phyloP scores from a whole-genome alignment of 179 eudicot genomes.

The Heliamphora pulchella region DNA sequence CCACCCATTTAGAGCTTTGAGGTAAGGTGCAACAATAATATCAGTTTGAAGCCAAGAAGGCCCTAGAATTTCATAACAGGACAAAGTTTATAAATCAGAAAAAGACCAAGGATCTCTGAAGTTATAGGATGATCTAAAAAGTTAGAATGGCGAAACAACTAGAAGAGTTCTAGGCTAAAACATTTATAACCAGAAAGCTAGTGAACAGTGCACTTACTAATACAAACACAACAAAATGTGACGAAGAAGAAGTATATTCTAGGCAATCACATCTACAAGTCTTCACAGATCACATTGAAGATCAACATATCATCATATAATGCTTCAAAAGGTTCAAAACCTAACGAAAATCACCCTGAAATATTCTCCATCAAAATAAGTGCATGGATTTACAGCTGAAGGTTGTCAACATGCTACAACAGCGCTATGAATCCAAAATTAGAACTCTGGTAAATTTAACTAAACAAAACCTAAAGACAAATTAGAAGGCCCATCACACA shows the following conservation, averaged over 20 bases:
- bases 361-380: not conserved
- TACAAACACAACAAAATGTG: not conserved
- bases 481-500: not conserved
- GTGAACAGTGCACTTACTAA: not conserved
- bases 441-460: not conserved
- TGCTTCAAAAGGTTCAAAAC: not conserved
- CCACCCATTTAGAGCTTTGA: not conserved
- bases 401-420: not conserved
- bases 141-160: not conserved
- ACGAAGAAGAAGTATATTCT: too few relatives aligned
- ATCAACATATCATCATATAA: not conserved
- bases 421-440: not conserved
- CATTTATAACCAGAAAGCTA: not conserved
- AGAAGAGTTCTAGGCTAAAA: not conserved
- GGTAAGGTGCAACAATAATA: not conserved
- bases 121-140: not conserved
- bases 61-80: not conserved
- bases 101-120: not conserved
- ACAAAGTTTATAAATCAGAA: not conserved
- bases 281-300: not conserved
- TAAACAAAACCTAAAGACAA: not conserved
- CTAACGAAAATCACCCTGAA: not conserved
- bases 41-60: not conserved
- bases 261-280: conserved; percentile 1
- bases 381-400: not conserved